phyloP scores from a whole-genome alignment of 148 eudicot species.

The Rhododendron simsii region DNA sequence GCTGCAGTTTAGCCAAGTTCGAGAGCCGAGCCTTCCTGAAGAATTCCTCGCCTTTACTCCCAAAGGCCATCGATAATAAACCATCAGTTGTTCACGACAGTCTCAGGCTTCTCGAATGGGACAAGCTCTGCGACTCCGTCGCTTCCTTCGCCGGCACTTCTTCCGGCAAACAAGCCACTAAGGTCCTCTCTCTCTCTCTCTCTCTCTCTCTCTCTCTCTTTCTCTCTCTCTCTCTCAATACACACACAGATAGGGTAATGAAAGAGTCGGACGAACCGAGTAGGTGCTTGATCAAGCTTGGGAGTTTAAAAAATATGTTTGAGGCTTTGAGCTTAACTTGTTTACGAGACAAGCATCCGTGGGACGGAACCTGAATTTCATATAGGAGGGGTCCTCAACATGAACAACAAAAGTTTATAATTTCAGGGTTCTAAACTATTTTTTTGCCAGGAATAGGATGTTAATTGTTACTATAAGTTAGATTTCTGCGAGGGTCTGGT shows the following conservation, averaged over 20 bases:
- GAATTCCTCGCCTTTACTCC: conserved; percentile 3
- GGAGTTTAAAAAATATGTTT: not conserved
- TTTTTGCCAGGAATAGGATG: not conserved
- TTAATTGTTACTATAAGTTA: not conserved
- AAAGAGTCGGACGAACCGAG: not conserved
- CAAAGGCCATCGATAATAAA: not conserved
- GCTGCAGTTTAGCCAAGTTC: not conserved
- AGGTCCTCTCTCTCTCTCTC: conserved; percentile 33
- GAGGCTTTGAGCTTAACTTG: too few relatives aligned
- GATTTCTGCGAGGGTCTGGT: not conserved
- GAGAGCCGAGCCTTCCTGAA: conserved; percentile 11
- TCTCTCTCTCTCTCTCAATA: not conserved
- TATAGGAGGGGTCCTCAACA: not conserved
- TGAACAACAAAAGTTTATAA: not conserved
- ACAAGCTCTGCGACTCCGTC: conserved; percentile 77
- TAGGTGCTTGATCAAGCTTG: not conserved
- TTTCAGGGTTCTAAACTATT: not conserved
- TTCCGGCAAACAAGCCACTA: conserved; percentile 57
- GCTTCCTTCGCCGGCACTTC: conserved; percentile 85
- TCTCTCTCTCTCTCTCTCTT: conserved; percentile 1
- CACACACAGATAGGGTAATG: not conserved
- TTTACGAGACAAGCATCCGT: not conserved
- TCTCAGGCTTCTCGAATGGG: conserved; percentile 83
- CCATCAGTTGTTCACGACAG: conserved; percentile 42
- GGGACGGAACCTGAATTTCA: not conserved